Evolutionary conservation across 106 monocot genomes (phyloP).

Genomic region (Dendrobium catenatum): DNA sequence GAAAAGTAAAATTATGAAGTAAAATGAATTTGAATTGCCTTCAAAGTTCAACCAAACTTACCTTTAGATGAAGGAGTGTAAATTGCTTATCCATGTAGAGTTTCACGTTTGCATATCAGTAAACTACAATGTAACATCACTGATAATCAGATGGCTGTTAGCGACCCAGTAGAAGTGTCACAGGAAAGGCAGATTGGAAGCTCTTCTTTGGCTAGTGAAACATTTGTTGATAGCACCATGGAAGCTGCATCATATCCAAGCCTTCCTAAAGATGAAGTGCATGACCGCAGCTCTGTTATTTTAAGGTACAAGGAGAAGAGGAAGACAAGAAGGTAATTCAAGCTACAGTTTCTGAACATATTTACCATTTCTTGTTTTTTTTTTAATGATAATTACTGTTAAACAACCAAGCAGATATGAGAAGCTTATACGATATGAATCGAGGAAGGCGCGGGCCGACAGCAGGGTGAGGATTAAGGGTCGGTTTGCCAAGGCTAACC

Average conservation of each 20-base stretch:
- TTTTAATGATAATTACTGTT: too few species aligned
- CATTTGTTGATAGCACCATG: conserved; percentile 1
- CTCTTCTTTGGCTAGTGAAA: not conserved
- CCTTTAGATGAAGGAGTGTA: too few species aligned
- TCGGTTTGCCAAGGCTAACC: conserved; percentile 40
- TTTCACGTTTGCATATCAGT: conserved; percentile 17
- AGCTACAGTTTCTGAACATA: not conserved
- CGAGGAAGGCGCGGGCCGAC: conserved; percentile 51
- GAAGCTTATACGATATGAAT: conserved; percentile 54
- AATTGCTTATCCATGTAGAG: not conserved
- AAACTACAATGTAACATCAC: conserved; percentile 15
- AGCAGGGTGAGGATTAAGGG: conserved; percentile 50
- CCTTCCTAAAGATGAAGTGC: conserved; percentile 13
- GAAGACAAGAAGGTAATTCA: conserved; percentile 22
- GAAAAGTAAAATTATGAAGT: too few species aligned
- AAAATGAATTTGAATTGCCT: too few species aligned
- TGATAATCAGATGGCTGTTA: conserved; percentile 10
- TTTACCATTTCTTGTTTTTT: not conserved
- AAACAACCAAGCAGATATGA: conserved; percentile 32
- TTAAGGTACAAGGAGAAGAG: conserved; percentile 46
- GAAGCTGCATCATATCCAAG: not conserved
- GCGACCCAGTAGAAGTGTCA: not conserved
- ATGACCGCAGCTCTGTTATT: conserved; percentile 23
- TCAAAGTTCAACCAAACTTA: too few species aligned
- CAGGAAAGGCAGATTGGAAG: conserved; percentile 13